phyloP scores from a whole-genome alignment of 331 rosid species.

The Quercus lobata region DNA sequence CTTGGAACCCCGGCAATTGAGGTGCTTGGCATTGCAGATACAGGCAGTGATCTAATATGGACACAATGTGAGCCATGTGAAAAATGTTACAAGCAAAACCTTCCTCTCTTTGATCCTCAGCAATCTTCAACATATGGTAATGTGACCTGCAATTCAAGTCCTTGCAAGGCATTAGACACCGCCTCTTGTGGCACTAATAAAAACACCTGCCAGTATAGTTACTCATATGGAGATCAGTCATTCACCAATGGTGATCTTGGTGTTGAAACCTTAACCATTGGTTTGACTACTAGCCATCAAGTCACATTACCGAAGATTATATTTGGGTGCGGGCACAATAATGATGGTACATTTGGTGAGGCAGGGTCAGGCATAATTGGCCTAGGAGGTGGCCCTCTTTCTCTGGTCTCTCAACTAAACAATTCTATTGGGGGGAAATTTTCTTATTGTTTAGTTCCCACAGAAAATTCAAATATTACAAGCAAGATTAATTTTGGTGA shows the following conservation, averaged over 20 bases:
- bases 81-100: too few relatives aligned
- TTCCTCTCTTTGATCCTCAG: too few relatives aligned
- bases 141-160: slow-evolving; percentile 23
- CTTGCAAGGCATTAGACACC: slow-evolving; percentile 4
- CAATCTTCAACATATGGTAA: slow-evolving; percentile 12
- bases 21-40: slow-evolving; percentile 38
- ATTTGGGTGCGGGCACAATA: slow-evolving; percentile 51
- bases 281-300: neutral
- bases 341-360: slow-evolving; percentile 31
- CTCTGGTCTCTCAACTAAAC: too few relatives aligned
- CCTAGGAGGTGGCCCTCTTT: slow-evolving; percentile 5
- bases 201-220: slow-evolving; percentile 24
- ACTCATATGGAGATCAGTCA: slow-evolving; percentile 44
- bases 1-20: slow-evolving; percentile 49
- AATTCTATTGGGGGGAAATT: too few relatives aligned
- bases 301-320: neutral
- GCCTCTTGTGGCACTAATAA: neutral
- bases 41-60: slow-evolving; percentile 56
- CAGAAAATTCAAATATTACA: neutral
- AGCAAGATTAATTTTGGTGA: slow-evolving; percentile 54
- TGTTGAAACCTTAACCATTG: slow-evolving; percentile 34
- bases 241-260: slow-evolving; percentile 39
- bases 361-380: slow-evolving; percentile 47
- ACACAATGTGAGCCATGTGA: slow-evolving; percentile 60
- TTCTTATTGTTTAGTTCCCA: too few relatives aligned